Percentiles rank a stretch among this genome's conserved stretches.
Evolutionary conservation across 2,329 filamentous ascomycete species (phyloP).

Genomic region (Nemania sp.): DNA sequence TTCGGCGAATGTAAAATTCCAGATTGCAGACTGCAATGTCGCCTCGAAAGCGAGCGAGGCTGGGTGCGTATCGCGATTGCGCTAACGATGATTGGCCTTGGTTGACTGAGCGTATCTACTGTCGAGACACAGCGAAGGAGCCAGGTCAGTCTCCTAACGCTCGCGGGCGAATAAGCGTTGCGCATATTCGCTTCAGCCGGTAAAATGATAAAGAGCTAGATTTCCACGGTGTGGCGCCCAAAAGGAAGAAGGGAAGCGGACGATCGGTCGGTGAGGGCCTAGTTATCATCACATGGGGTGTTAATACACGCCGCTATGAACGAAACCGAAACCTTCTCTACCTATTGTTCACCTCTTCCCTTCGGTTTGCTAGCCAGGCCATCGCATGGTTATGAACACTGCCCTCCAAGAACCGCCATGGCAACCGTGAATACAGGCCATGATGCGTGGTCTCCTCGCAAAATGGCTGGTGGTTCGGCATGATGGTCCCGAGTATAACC

Average conservation of each 20-base stretch:
- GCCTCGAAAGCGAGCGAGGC: constrained; percentile 17
- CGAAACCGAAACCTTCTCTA: constrained; percentile 13
- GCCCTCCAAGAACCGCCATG: constrained; percentile 15
- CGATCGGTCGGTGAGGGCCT: not conserved
- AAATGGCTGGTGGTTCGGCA: constrained; percentile 22
- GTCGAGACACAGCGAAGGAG: not conserved
- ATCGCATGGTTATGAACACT: constrained; percentile 21
- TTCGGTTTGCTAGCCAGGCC: constrained; percentile 18
- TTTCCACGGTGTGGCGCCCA: constrained; percentile 4
- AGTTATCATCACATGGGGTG: constrained; percentile 17
- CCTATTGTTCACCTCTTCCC: constrained; percentile 11
- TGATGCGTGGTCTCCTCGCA: constrained; percentile 12
- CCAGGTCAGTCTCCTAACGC: not conserved
- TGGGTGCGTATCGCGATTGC: constrained; percentile 6
- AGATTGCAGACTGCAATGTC: constrained; percentile 25
- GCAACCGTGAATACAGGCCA: constrained; percentile 6
- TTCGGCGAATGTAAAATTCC: constrained; percentile 13
- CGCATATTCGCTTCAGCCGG: constrained; percentile 11
- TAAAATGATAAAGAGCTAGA: constrained; percentile 13
- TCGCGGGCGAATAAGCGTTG: constrained; percentile 5
- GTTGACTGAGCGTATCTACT: not conserved
- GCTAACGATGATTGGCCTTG: constrained; percentile 11
- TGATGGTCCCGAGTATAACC: constrained; percentile 13
- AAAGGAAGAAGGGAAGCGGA: constrained; percentile 15
- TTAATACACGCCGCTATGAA: constrained; percentile 13